Evolutionary conservation across 2,329 filamentous ascomycete species (phyloP).

Genomic region (Acrocalymma vagum): DNA sequence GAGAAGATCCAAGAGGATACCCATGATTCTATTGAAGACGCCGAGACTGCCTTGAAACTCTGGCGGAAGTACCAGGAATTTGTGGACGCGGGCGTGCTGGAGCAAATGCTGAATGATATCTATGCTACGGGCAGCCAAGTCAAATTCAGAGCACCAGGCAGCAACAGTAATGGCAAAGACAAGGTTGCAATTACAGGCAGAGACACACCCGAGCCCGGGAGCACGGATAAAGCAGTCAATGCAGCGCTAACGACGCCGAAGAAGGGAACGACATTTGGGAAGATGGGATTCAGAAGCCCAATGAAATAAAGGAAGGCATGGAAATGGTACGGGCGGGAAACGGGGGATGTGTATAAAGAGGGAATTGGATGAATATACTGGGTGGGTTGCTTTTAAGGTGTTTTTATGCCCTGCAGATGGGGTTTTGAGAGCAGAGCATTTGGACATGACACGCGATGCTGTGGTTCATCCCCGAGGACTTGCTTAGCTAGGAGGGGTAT

Average conservation of each 20-base stretch:
- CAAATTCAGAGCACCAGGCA: slow-evolving; percentile 48
- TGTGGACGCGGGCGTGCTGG: slow-evolving; percentile 82
- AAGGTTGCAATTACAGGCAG: slow-evolving; percentile 42
- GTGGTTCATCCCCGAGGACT: too few species aligned
- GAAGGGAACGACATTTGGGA: slow-evolving; percentile 48
- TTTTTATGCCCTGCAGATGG: too few species aligned
- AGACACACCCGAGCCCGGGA: slow-evolving; percentile 63
- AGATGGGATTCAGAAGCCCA: slow-evolving; percentile 47
- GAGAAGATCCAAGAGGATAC: slow-evolving; percentile 93
- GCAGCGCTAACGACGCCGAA: slow-evolving; percentile 59
- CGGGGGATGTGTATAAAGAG: too few species aligned
- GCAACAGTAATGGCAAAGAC: slow-evolving; percentile 21
- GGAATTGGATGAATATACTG: too few species aligned
- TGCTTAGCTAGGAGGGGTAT: too few species aligned
- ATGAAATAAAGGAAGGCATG: slow-evolving; percentile 22
- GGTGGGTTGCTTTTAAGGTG: too few species aligned
- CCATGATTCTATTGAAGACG: slow-evolving; percentile 96
- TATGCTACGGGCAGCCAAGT: slow-evolving; percentile 72
- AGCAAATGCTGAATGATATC: slow-evolving; percentile 86
- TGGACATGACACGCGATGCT: too few species aligned
- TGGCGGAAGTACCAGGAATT: slow-evolving; percentile 93
- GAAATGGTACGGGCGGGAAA: too few species aligned
- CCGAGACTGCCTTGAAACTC: slow-evolving; percentile 85
- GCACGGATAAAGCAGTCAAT: slow-evolving; percentile 44
- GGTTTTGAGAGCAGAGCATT: too few species aligned